Percentiles rank a stretch among this genome's conserved stretches.
phyloP scores from a whole-genome alignment of 192 early-diverging fungal genomes.

The Backusella macrospora region DNA sequence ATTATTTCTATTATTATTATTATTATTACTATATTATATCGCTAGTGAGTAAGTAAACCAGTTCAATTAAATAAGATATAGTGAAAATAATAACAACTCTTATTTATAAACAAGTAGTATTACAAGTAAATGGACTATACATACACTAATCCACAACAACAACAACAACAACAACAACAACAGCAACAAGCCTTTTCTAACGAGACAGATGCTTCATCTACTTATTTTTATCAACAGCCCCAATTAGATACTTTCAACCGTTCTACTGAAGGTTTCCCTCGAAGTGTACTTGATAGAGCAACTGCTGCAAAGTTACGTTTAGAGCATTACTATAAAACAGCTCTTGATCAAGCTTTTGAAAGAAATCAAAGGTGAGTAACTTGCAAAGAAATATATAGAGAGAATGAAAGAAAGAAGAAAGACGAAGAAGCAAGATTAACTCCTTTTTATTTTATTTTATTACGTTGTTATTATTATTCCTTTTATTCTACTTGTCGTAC shows the following conservation, averaged over 20 bases:
- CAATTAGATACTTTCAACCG: conserved; percentile 53
- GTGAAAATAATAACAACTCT: too few relatives aligned
- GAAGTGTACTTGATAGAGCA: conserved; percentile 82
- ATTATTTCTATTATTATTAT: neutral
- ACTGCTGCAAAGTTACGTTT: conserved; percentile 89
- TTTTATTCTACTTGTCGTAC: neutral
- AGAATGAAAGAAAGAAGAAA: neutral
- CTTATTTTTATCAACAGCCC: conserved; percentile 25
- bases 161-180: conserved; percentile 34
- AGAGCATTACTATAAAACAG: conserved; percentile 90
- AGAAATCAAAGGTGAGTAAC: conserved; percentile 65
- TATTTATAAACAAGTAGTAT: too few relatives aligned
- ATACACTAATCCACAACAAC: conserved; percentile 25
- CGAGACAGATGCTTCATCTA: conserved; percentile 36
- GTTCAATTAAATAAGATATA: too few relatives aligned
- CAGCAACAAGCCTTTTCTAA: conserved; percentile 28
- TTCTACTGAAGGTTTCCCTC: conserved; percentile 77
- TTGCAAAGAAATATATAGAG: neutral
- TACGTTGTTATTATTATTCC: too few relatives aligned
- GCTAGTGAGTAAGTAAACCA: too few relatives aligned
- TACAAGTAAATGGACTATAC: conserved; percentile 23
- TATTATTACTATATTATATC: too few relatives aligned
- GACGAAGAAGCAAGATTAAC: neutral
- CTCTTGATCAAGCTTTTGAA: conserved; percentile 89
- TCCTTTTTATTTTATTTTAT: neutral